Conservation (phyloP, 306 rosid genomes). For the Cucurbita argyrosperma region DNA sequence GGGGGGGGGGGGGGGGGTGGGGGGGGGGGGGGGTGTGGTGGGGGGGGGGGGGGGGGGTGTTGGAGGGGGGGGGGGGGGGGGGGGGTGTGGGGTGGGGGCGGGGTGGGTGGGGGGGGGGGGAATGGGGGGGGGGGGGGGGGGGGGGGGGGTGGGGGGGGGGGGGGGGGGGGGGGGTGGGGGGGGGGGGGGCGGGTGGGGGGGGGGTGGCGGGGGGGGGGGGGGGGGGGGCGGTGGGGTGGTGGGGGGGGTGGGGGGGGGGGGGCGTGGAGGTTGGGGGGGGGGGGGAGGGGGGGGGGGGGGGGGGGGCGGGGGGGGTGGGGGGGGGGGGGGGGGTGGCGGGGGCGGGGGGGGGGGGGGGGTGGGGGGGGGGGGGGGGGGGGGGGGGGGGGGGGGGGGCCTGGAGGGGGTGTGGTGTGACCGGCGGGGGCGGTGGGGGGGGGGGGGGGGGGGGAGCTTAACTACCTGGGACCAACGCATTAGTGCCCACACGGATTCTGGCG, state of each 20-base stretch:
- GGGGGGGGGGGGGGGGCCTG: not conserved
- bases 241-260: not conserved
- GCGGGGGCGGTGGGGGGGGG: too few relatives aligned
- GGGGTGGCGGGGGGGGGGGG: not conserved
- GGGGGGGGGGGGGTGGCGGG: not conserved
- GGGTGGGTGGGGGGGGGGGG: not conserved
- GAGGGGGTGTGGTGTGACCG: too few relatives aligned
- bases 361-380: not conserved
- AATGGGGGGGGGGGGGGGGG: not conserved
- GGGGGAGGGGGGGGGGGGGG: not conserved
- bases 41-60: not conserved
- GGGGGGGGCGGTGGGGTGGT: too few relatives aligned
- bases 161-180: not conserved
- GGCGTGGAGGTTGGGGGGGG: too few relatives aligned
- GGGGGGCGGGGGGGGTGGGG: not conserved
- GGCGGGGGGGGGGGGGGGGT: not conserved
- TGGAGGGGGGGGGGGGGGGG: not conserved
- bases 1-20: not conserved
- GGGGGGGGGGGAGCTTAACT: not conserved
- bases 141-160: not conserved
- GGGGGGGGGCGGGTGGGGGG: not conserved
- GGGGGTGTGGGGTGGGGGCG: too few relatives aligned
- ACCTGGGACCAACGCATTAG: constrained; percentile 91
- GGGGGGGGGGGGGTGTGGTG: not conserved
- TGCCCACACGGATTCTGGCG: constrained; percentile 91